Conservation (phyloP, 768 basidiomycete species). For the Lentinula aciculospora region DNA sequence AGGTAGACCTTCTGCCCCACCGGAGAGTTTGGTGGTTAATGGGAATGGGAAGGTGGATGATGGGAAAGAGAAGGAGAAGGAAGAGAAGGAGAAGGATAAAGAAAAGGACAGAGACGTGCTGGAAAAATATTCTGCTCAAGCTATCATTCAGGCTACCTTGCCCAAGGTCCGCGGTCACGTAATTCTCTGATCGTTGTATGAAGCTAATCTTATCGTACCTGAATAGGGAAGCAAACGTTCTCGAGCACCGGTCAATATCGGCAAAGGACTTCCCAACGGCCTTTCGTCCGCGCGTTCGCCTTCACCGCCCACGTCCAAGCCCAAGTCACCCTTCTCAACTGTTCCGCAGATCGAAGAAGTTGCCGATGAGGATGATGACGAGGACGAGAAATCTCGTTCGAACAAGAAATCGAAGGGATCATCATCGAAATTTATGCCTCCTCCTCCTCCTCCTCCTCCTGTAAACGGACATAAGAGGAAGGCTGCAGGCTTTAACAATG, state of each 20-base stretch:
- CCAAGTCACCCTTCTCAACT: background rate
- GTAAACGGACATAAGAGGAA: constrained; percentile 4
- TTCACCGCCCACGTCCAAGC: constrained; percentile 3
- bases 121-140: constrained; percentile 46
- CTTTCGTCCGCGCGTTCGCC: constrained; percentile 11
- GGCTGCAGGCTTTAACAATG: constrained; percentile 2
- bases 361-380: constrained; percentile 29
- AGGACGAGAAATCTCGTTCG: constrained; percentile 38
- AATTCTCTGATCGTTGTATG: background rate
- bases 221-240: constrained; percentile 72
- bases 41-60: background rate
- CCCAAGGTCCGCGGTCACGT: constrained; percentile 48
- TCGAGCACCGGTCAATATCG: constrained; percentile 58
- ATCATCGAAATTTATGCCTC: constrained; percentile 2
- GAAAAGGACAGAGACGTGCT: constrained; percentile 19
- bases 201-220: background rate
- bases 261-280: constrained; percentile 22
- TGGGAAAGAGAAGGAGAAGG: constrained; percentile 14
- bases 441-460: background rate
- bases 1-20: constrained; percentile 29
- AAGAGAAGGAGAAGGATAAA: constrained; percentile 18
- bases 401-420: constrained; percentile 35
- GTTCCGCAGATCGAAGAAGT: constrained; percentile 21
- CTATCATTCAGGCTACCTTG: constrained; percentile 72
- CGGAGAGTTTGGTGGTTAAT: background rate